Base-by-base conservation (phyloP, 495 filamentous ascomycete species). In the Pseudoneurospora amorphoporcata region DNA sequence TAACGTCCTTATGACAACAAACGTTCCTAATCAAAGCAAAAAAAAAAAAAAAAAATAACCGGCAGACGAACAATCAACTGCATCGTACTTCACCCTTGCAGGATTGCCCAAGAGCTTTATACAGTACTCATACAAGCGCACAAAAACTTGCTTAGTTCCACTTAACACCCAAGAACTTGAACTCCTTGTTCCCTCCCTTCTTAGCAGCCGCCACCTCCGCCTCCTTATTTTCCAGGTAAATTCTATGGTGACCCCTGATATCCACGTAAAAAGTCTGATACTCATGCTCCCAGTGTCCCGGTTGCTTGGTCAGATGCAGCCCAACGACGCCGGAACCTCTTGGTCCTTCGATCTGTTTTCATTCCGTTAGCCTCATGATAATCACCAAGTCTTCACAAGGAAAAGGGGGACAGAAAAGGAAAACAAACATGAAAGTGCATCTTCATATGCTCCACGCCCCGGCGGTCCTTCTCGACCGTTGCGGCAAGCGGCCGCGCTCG, bases 231-330 rank as follows among this genome's bases (percentile, higher is more conserved):
- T 92, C 90, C 9, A 94, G 81, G 74, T 89, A 91, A 58, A 91
- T 84, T 45, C 86, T 81, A 75, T 83, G 79, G 58, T 89, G 87
- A 19, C 88, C 83, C 73, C 78, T 83, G 29, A 97, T 88, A 82
- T 98, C 95, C 68, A 99, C 74, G 37, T 87, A 90, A 41, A 99
- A 85, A 77, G 92, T 90, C 77, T 89, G 87, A 82, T 97, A 97
- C 78, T 93, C 87, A 78, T 89, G 95, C 19, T 95, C 90, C 43
- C 78, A 76, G 73, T 89, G 81, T 10, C 88, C 88, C 10, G 74
- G 71, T 4, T 77, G 79, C 79, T 90, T 94, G 47, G 89, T 86
- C 82, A 98, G 88, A 78, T 98, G 93, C 75, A 94, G 80, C 70
- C 87, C 82, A 12, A 95, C 94, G 14, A 90, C 82, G 8, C 95